Percentiles rank a stretch among this genome's conserved stretches.
These are phyloP conservation scores for Fusarium nurragi DNA, from an alignment of 2,329 filamentous ascomycete species.

Conservation along the genomic window DNA sequence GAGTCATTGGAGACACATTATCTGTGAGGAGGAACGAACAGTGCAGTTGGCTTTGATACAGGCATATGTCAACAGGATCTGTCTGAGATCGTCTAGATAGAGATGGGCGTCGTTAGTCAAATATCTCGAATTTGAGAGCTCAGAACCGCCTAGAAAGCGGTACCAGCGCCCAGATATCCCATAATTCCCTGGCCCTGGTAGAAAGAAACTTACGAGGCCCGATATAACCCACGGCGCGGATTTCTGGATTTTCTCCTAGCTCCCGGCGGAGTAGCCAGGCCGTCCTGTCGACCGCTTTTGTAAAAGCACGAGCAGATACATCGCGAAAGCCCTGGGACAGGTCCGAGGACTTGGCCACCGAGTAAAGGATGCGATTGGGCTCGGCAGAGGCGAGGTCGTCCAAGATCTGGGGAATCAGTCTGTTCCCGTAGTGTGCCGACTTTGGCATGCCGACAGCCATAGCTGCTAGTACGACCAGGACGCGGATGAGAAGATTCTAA, in stretches of 20 bases:
- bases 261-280: conserved; percentile 44
- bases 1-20: rapidly evolving
- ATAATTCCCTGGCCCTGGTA: too few species aligned
- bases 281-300: conserved; percentile 44
- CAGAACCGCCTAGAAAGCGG: too few species aligned
- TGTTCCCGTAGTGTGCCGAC: neutral
- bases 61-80: conserved; percentile 45
- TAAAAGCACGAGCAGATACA: conserved; percentile 41
- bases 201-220: conserved; percentile 45
- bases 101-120: neutral
- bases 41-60: conserved; percentile 49
- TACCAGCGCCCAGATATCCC: too few species aligned
- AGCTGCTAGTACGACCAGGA: neutral
- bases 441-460: neutral
- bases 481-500: neutral
- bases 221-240: conserved; percentile 45
- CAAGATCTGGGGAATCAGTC: conserved; percentile 3
- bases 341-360: conserved; percentile 27
- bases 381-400: neutral
- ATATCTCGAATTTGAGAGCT: neutral
- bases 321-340: conserved; percentile 31
- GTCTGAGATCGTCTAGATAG: conserved; percentile 48
- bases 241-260: neutral
- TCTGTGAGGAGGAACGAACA: conserved; percentile 36
- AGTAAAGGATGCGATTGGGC: conserved; percentile 42